These are phyloP conservation scores for Phytomonas francai DNA, from an alignment of 208 protist genomes.

Conservation along the genomic window DNA sequence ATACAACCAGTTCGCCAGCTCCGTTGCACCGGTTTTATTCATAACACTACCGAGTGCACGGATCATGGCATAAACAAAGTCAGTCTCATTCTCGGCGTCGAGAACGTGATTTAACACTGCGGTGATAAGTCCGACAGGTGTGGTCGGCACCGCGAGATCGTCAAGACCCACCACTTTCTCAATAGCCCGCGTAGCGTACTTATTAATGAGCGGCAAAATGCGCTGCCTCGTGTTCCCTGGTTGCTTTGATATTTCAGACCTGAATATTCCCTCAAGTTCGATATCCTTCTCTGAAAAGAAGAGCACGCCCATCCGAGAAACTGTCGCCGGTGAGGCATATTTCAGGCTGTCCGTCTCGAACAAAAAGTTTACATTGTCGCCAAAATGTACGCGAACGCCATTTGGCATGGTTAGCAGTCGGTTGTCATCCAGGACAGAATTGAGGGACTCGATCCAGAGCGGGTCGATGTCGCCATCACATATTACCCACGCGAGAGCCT, in stretches of 20 bases:
- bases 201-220: constrained; percentile 62
- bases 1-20: constrained; percentile 83
- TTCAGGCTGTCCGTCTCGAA: constrained; percentile 97
- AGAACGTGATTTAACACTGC: constrained; percentile 60
- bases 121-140: constrained; percentile 89
- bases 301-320: constrained; percentile 95
- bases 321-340: constrained; percentile 98
- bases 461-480: constrained; percentile 98
- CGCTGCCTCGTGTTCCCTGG: constrained; percentile 25
- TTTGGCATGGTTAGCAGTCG: constrained; percentile 97
- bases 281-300: constrained; percentile 95
- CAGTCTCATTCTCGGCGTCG: constrained; percentile 38
- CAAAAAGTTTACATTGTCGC: constrained; percentile 91
- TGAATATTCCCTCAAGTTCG: constrained; percentile 74
- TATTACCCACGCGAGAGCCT: constrained; percentile 86
- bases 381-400: constrained; percentile 95
- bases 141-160: constrained; percentile 80
- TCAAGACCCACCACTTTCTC: constrained; percentile 51
- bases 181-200: constrained; percentile 78
- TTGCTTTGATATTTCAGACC: constrained; percentile 61
- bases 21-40: constrained; percentile 34
- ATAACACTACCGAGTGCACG: constrained; percentile 52
- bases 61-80: constrained; percentile 68
- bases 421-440: constrained; percentile 99
- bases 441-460: constrained; percentile 98